Base-by-base conservation (phyloP, 768 basidiomycete genomes). In the Inosperma sp. region DNA sequence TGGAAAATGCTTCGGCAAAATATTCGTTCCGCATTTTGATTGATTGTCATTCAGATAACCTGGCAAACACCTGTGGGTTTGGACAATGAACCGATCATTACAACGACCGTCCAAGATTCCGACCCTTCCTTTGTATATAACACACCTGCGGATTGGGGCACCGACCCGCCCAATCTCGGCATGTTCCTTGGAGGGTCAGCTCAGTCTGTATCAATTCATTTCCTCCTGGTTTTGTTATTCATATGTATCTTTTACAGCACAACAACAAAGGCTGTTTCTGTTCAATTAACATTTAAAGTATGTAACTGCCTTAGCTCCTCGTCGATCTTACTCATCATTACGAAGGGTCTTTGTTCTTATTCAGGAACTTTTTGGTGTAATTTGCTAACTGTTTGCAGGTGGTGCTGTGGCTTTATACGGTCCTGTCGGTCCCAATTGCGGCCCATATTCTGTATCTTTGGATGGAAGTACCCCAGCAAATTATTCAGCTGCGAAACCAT, bases 141-240 rank as follows among this genome's bases (percentile, higher is more conserved):
- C n/a, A 60, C 66, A 5, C 13, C 56, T 7, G 51, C 51, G 8
- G 55, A 59, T 12, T 78, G 76, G 77, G 58, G 45, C 21, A 56
- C 62, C 8, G 67, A 55, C 43, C 59, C 68, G 8, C 49, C 57
- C 30, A 59, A 65, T 34, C 14, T 70, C 2, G 74, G 75, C n/a
- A 64, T 69, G 40, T 78, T 74, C 58, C 69, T 62, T 10, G 75
- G 74, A 13, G 73, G 75, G 27, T 68, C 72, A 23, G 76, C 72
- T 39, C 77, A 75, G 75, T 72, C 49, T 48, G 72, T 68, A 16
- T 4, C 16, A 29, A 25, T 10, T 27, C 17, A 7, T 12, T 19
- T 19, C 21, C 36, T n/a, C 21, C 27, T 45, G 10, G 30, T 25
- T 31, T 34, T n/a, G 22, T 13, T 21, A 17, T 31, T 35, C 19